phyloP scores from a whole-genome alignment of 2,329 filamentous ascomycete species.

The Sporothrix curviconia region DNA sequence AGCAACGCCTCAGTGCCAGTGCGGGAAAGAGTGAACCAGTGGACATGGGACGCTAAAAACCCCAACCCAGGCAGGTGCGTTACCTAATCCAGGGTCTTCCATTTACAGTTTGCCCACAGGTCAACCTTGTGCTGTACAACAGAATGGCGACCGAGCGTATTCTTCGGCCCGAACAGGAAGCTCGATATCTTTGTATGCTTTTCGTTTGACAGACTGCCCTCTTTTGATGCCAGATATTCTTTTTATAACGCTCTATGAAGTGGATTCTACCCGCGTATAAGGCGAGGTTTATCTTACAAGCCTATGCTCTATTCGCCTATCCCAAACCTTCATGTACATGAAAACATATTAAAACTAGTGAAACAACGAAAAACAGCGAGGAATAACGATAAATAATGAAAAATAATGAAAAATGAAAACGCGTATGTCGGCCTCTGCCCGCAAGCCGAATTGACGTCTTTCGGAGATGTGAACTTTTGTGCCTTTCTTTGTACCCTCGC shows the following conservation, averaged over 20 bases:
- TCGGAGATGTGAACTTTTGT: neutral
- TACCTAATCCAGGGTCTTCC: neutral
- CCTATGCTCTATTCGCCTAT: too few species aligned
- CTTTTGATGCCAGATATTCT: too few species aligned
- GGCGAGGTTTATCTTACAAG: too few species aligned
- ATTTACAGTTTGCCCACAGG: neutral
- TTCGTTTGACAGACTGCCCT: too few species aligned
- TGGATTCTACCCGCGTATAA: too few species aligned
- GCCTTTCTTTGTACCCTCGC: too few species aligned
- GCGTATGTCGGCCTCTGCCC: neutral
- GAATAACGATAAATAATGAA: neutral
- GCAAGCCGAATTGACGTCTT: too few species aligned
- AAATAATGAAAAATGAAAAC: neutral
- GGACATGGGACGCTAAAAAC: neutral
- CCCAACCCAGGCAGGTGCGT: neutral
- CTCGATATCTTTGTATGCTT: too few species aligned
- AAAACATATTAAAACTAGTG: neutral
- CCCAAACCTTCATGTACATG: too few species aligned
- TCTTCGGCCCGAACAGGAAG: neutral
- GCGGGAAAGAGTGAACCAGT: neutral
- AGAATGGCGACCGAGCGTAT: too few species aligned
- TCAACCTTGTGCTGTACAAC: conserved; percentile 2
- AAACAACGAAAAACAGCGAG: neutral
- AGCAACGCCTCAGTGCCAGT: neutral
- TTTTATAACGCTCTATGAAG: too few species aligned